Percentiles rank a stretch among this genome's conserved stretches.
Evolutionary conservation across 805 yeast species (phyloP).

Genomic region (Zygosaccharomyces lentus): DNA sequence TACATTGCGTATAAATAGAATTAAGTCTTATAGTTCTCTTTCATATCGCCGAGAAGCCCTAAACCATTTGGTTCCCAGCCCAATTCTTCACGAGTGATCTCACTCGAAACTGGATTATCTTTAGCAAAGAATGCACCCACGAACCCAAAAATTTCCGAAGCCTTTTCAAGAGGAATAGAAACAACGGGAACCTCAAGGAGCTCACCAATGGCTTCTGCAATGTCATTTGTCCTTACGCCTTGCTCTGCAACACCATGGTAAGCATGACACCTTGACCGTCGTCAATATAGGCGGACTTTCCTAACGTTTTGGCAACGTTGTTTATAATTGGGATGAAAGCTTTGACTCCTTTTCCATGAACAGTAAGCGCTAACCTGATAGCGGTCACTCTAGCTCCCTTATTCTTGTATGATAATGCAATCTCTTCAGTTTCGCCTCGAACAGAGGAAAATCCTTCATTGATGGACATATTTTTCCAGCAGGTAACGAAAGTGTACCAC

Average conservation of each 20-base stretch:
- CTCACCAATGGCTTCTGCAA: conserved; percentile 29
- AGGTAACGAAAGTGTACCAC: conserved; percentile 4
- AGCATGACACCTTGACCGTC: conserved; percentile 27
- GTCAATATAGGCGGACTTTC: conserved; percentile 37
- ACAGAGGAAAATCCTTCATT: too few species aligned
- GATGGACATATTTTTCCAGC: conserved; percentile 6
- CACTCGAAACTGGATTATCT: conserved; percentile 15
- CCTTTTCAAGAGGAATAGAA: conserved; percentile 17
- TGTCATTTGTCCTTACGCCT: conserved; percentile 20
- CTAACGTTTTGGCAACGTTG: conserved; percentile 32
- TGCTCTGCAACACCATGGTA: conserved; percentile 29
- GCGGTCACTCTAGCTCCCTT: conserved; percentile 28
- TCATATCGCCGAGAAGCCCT: conserved; percentile 26
- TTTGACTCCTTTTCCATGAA: conserved; percentile 34
- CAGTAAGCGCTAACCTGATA: conserved; percentile 35
- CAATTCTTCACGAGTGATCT: conserved; percentile 21
- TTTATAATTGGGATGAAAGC: conserved; percentile 26
- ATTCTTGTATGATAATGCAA: conserved; percentile 15
- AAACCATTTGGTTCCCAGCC: conserved; percentile 30
- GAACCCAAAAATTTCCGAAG: conserved; percentile 9
- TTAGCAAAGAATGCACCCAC: conserved; percentile 14
- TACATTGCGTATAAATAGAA: too few species aligned
- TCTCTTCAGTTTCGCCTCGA: conserved; percentile 18
- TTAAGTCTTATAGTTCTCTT: conserved; percentile 16
- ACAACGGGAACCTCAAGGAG: conserved; percentile 14